These are phyloP conservation scores for Suillus subluteus DNA, from an alignment of 768 basidiomycete species.

Conservation along the genomic window DNA sequence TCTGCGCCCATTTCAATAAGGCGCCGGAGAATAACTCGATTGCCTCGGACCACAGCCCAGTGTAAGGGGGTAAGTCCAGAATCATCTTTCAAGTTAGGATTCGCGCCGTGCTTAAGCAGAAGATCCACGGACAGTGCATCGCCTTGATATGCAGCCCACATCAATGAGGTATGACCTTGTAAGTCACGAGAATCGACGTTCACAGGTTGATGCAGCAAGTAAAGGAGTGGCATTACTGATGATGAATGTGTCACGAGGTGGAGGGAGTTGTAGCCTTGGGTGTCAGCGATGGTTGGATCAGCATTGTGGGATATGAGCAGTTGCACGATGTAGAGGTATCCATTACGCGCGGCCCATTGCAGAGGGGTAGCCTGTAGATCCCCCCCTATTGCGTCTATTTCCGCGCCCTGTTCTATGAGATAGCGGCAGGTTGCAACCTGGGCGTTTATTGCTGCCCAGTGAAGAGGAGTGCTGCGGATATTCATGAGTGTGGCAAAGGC, in stretches of 20 bases:
- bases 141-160: constrained; percentile 99
- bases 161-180: constrained; percentile 91
- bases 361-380: constrained; percentile 93
- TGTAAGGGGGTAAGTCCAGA: constrained; percentile 87
- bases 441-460: constrained; percentile 98
- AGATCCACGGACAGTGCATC: constrained; percentile 95
- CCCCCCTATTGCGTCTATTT: constrained; percentile 92
- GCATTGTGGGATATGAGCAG: constrained; percentile 88
- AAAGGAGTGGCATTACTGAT: constrained; percentile 91
- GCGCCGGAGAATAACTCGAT: constrained; percentile 80
- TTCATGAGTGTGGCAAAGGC: constrained; percentile 9
- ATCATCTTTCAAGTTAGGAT: constrained; percentile 75
- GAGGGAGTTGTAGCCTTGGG: constrained; percentile 94
- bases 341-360: constrained; percentile 98
- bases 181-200: constrained; percentile 88
- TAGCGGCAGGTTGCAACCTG: constrained; percentile 88
- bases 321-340: constrained; percentile 94
- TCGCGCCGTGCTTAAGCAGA: constrained; percentile 86
- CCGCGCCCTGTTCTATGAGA: constrained; percentile 89
- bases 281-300: constrained; percentile 89
- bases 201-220: constrained; percentile 91
- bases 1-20: constrained; percentile 88
- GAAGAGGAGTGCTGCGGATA: constrained; percentile 69
- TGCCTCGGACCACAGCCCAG: constrained; percentile 98
- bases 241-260: constrained; percentile 96